Conservation (phyloP, 2,329 filamentous ascomycete species). For the Chaetomium strumarium region DNA sequence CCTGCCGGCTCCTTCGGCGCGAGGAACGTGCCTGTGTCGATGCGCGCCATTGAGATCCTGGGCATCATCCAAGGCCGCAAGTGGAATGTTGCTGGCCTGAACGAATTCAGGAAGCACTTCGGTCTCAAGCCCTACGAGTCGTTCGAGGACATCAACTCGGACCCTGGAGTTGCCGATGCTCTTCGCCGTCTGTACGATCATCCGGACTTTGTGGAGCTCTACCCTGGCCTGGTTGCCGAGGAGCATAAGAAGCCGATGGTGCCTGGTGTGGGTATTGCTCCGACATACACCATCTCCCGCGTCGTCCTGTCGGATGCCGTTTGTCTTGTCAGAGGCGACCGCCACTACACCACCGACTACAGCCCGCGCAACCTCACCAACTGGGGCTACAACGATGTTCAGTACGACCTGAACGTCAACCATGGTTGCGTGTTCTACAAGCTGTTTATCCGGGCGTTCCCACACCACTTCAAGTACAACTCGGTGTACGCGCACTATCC, state of each 20-base stretch:
- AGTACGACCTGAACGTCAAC: conserved; percentile 67
- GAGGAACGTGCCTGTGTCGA: conserved; percentile 65
- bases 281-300: conserved; percentile 70
- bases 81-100: conserved; percentile 74
- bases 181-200: conserved; percentile 67
- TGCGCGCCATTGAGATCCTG: conserved; percentile 72
- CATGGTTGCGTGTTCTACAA: conserved; percentile 84
- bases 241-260: conserved; percentile 68
- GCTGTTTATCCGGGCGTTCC: conserved; percentile 72
- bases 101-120: conserved; percentile 82
- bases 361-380: conserved; percentile 69
- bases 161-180: conserved; percentile 61
- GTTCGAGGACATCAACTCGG: conserved; percentile 79
- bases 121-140: conserved; percentile 67
- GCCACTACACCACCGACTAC: conserved; percentile 75
- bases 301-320: conserved; percentile 75
- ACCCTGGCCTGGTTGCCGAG: conserved; percentile 71
- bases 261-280: conserved; percentile 68
- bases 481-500: conserved; percentile 79
- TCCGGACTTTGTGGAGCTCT: conserved; percentile 74
- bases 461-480: conserved; percentile 69
- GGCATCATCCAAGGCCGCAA: conserved; percentile 71
- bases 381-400: conserved; percentile 73
- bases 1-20: conserved; percentile 69
- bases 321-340: conserved; percentile 69